phyloP scores from a whole-genome alignment of 768 basidiomycete genomes.

The Boletus edulis region DNA sequence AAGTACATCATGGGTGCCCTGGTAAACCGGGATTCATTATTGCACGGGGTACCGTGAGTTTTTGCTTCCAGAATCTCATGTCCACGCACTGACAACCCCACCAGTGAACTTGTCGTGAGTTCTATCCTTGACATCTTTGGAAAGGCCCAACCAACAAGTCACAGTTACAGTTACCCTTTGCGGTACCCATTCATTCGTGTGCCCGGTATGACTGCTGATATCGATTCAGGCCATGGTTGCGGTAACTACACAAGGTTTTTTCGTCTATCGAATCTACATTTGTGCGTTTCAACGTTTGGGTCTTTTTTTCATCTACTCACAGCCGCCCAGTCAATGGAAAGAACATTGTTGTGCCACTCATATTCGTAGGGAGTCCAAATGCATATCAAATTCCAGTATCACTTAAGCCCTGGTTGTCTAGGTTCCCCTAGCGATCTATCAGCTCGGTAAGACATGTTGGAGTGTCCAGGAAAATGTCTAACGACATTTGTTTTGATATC shows the following conservation, averaged over 20 bases:
- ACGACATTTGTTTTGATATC: background rate
- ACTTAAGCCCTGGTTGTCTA: background rate
- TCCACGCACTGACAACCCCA: background rate
- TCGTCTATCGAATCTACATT: slow-evolving; percentile 11
- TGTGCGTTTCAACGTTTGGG: background rate
- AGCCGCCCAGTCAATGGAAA: slow-evolving; percentile 2
- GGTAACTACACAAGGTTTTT: slow-evolving; percentile 6
- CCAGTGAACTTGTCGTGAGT: slow-evolving; percentile 11
- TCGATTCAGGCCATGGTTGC: background rate
- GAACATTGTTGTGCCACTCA: background rate
- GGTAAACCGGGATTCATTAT: background rate
- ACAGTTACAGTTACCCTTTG: slow-evolving; percentile 7
- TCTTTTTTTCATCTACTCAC: background rate
- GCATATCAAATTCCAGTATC: background rate
- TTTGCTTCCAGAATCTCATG: background rate
- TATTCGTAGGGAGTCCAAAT: slow-evolving; percentile 8
- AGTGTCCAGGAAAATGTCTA: background rate
- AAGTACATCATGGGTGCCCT: slow-evolving; percentile 5
- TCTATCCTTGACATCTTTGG: background rate
- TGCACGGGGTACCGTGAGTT: slow-evolving; percentile 1
- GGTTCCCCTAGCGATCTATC: background rate
- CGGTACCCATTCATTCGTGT: background rate
- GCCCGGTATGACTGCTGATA: background rate
- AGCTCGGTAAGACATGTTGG: slow-evolving; percentile 8
- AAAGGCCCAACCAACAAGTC: background rate